phyloP scores from a whole-genome alignment of 441 rosid genomes.

The Hura crepitans region DNA sequence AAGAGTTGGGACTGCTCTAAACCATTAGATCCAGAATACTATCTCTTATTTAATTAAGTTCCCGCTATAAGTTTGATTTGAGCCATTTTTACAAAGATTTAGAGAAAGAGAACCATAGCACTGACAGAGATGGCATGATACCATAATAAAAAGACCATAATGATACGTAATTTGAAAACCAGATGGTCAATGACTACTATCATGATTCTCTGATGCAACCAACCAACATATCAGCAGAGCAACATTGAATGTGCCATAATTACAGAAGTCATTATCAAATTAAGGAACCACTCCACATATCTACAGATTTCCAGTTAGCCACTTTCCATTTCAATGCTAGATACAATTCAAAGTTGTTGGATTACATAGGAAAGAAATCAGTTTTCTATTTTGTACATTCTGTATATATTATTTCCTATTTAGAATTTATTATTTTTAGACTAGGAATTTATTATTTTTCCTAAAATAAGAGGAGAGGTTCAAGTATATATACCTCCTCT shows the following conservation, averaged over 20 bases:
- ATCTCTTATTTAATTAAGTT: background rate
- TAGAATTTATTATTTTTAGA: too few species aligned
- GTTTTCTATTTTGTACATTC: too few species aligned
- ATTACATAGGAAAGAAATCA: too few species aligned
- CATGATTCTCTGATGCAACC: background rate
- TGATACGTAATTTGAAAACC: background rate
- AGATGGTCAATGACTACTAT: background rate
- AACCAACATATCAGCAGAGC: background rate
- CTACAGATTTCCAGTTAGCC: background rate
- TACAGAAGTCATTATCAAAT: background rate
- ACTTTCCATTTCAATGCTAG: background rate
- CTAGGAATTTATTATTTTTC: too few species aligned
- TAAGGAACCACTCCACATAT: background rate
- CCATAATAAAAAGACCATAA: constrained; percentile 7
- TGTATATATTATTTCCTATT: too few species aligned
- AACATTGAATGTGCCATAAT: constrained; percentile 6
- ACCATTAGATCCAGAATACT: background rate
- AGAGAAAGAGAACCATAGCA: background rate
- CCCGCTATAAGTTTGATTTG: background rate
- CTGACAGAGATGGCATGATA: background rate
- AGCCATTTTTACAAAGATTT: background rate
- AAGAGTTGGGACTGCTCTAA: background rate
- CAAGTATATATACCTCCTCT: too few species aligned
- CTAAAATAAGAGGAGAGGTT: too few species aligned
- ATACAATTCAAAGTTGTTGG: background rate